These are phyloP conservation scores for Tylopilus subfusipes DNA, from an alignment of 768 basidiomycete genomes.

Conservation along the genomic window DNA sequence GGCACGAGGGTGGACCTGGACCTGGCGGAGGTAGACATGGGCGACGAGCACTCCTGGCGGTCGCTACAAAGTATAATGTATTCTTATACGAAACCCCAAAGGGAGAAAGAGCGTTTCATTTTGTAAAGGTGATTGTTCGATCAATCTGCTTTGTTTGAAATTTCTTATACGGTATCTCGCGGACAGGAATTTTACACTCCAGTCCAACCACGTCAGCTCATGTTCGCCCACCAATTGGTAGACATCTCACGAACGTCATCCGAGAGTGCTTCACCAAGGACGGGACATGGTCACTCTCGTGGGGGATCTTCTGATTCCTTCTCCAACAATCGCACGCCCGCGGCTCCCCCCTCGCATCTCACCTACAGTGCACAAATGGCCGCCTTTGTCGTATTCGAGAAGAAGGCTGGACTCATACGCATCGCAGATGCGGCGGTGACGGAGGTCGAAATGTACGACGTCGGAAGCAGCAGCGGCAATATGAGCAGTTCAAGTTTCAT, in stretches of 20 bases:
- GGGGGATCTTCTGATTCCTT: conserved; percentile 40
- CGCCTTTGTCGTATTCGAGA: conserved; percentile 83
- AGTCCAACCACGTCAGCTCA: conserved; percentile 56
- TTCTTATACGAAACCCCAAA: conserved; percentile 78
- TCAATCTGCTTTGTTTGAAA: background rate
- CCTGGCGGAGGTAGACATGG: conserved; percentile 43
- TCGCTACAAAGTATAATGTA: conserved; percentile 71
- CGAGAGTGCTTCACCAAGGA: conserved; percentile 34
- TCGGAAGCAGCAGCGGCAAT: conserved; percentile 8
- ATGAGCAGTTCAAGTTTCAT: conserved; percentile 22
- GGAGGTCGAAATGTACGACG: conserved; percentile 64
- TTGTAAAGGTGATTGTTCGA: conserved; percentile 54
- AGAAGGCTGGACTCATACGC: conserved; percentile 83
- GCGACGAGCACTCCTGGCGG: conserved; percentile 58
- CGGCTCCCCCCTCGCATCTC: conserved; percentile 29
- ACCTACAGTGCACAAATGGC: conserved; percentile 69
- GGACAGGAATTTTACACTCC: conserved; percentile 82
- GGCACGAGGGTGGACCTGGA: conserved; percentile 52
- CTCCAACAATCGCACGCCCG: conserved; percentile 22
- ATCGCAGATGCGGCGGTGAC: conserved; percentile 76
- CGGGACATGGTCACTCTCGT: conserved; percentile 36
- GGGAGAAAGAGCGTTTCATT: conserved; percentile 78
- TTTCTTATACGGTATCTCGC: conserved; percentile 1
- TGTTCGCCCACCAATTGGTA: conserved; percentile 68
- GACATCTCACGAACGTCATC: conserved; percentile 46